Base-by-base conservation (phyloP, 306 rosid species). In the Cucurbita ficifolia region DNA sequence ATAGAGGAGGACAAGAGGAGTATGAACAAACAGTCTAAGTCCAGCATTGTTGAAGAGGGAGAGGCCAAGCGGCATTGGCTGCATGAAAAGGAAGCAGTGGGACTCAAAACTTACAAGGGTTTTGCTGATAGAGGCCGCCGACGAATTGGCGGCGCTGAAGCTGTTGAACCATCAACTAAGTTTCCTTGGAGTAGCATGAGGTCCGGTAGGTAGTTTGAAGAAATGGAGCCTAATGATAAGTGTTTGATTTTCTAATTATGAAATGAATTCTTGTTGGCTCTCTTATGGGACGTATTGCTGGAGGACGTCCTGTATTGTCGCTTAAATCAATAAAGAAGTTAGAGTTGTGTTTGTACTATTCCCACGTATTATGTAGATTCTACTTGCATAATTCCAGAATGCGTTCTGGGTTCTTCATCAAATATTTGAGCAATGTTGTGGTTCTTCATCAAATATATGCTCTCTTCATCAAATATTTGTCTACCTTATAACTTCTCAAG, bases 131-230 rank as follows among this genome's bases (percentile, higher is more conserved):
- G 80, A 65, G 61, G 78, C 40, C 77, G 79, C 6, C 76, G 64
- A 64, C 75, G 76, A 19, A 49, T 33, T 13, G 51, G 19, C 22
- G 73, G 79, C 1, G 77, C 55, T 33, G 79, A 50, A 45, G 22
- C 24, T 39, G 51, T 43, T 3, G 82, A 75, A 40, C 75, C 49
- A 16, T 73, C 46, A 19, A 84, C 81, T 8, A 90, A 85, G 82
- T 92, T 92, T 67, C 97, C 97, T 0, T 92, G 96, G 98, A 84
- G 84, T 56, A 83, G 78, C 79, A 90, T 92, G 91, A 85, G 82
- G 82, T 77, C 87, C 75, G 85, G 77, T 76, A 79, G 89, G 80
- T 84, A 77, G 71, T 42, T 80, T 39, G 74, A 48, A 48, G 74
- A 70, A 14, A 22, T 63, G n/a, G 72, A 40, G 72, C 53, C 45